Conservation (phyloP, 768 basidiomycete genomes). For the Russula earlei region DNA sequence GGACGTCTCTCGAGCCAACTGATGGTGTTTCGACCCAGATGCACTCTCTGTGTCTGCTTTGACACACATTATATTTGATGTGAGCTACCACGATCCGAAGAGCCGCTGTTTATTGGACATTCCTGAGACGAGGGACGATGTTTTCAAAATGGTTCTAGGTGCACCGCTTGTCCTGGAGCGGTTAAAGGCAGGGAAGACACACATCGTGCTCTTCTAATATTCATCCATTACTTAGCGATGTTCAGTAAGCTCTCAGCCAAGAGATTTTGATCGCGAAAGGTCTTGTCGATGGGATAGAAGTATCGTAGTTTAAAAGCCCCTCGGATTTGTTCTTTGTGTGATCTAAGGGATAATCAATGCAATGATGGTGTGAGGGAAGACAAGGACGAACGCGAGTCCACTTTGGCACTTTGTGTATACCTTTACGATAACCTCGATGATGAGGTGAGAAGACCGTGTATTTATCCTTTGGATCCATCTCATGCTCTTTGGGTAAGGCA, state of each 20-base stretch:
- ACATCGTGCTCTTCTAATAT: constrained; percentile 66
- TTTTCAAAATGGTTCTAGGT: constrained; percentile 67
- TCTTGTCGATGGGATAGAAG: not conserved
- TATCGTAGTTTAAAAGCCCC: constrained; percentile 56
- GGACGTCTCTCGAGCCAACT: not conserved
- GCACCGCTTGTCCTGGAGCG: constrained; percentile 49
- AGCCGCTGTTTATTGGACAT: constrained; percentile 69
- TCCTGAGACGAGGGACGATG: constrained; percentile 73
- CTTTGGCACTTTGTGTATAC: constrained; percentile 96
- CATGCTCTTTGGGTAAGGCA: constrained; percentile 82
- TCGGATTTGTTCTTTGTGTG: constrained; percentile 80
- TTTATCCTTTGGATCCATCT: constrained; percentile 90
- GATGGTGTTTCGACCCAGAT: constrained; percentile 36
- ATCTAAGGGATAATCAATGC: constrained; percentile 37
- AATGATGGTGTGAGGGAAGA: not conserved
- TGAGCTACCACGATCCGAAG: constrained; percentile 66
- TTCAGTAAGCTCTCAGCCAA: not conserved
- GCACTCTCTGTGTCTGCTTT: constrained; percentile 63
- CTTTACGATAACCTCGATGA: constrained; percentile 74
- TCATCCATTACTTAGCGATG: not conserved
- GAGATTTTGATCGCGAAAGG: not conserved
- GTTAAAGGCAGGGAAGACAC: constrained; percentile 62
- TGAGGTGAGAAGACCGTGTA: constrained; percentile 82
- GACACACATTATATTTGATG: constrained; percentile 77
- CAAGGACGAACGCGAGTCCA: constrained; percentile 71